Percentiles rank a stretch among this genome's conserved stretches.
Evolutionary conservation across 257 asterid species (phyloP).

Genomic region (Fraxinus anomala): DNA sequence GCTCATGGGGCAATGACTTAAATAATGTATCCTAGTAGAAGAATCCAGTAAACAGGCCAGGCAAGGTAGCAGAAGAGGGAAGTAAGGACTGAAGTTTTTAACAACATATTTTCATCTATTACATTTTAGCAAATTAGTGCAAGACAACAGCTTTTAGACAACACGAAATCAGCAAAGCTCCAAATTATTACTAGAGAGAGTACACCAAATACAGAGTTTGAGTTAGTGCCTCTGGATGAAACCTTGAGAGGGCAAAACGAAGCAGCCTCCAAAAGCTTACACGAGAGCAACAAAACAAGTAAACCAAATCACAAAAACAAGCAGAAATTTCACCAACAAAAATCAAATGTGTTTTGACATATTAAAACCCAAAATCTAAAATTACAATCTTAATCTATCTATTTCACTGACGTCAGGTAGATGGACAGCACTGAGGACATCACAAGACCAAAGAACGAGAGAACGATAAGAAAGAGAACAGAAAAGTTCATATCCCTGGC

Average conservation of each 20-base stretch:
- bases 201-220: background rate
- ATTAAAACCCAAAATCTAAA: background rate
- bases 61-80: too few species aligned
- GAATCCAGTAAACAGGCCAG: too few species aligned
- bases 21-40: too few species aligned
- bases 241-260: background rate
- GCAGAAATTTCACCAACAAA: background rate
- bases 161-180: background rate
- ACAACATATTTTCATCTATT: background rate
- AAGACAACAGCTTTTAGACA: background rate
- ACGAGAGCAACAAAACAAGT: background rate
- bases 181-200: background rate
- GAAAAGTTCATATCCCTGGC: slow-evolving; percentile 33
- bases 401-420: background rate
- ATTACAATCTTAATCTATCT: background rate
- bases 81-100: too few species aligned
- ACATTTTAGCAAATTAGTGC: background rate
- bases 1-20: too few species aligned
- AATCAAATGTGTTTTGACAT: background rate
- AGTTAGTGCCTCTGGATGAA: background rate
- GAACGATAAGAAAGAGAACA: background rate
- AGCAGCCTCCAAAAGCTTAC: background rate
- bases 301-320: background rate
- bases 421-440: background rate
- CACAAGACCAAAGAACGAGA: slow-evolving; percentile 3